phyloP scores from a whole-genome alignment of 208 protist genomes.

The Trichomonas vaginalis region DNA sequence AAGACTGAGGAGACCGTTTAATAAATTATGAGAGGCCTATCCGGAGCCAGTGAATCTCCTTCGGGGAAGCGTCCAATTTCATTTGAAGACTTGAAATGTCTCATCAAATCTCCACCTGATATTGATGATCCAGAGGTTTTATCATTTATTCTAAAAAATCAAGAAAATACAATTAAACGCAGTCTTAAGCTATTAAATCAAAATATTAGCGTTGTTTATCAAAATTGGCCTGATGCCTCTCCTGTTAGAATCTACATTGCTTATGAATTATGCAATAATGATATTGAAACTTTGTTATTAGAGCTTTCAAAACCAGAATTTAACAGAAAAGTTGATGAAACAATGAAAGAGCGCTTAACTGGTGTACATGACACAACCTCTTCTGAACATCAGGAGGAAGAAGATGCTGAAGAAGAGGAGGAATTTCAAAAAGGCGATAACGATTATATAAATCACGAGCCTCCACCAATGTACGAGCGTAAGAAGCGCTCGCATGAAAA shows the following conservation, averaged over 20 bases:
- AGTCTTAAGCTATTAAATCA: background rate
- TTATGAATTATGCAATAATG: background rate
- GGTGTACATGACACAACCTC: background rate
- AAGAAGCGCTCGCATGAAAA: background rate
- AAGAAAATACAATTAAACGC: background rate
- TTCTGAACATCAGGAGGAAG: background rate
- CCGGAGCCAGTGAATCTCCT: too few relatives aligned
- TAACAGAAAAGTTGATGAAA: background rate
- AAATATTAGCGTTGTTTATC: background rate
- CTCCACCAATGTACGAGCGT: background rate
- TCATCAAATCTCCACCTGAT: background rate
- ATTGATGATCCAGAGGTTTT: background rate
- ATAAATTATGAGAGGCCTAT: too few relatives aligned
- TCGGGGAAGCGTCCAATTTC: background rate
- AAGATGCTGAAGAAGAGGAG: background rate
- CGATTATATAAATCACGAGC: background rate
- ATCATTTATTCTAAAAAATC: background rate
- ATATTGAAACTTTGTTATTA: background rate
- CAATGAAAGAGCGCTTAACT: background rate
- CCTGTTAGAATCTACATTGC: background rate
- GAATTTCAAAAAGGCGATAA: background rate
- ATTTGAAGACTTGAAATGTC: background rate
- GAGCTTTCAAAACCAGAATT: background rate
- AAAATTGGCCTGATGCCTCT: background rate
- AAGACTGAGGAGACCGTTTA: too few relatives aligned